Evolutionary conservation across 306 rosid genomes (phyloP), one percentile per base, ranked within the genome.

Genomic region (Herpetospermum pedunculosum): DNA sequence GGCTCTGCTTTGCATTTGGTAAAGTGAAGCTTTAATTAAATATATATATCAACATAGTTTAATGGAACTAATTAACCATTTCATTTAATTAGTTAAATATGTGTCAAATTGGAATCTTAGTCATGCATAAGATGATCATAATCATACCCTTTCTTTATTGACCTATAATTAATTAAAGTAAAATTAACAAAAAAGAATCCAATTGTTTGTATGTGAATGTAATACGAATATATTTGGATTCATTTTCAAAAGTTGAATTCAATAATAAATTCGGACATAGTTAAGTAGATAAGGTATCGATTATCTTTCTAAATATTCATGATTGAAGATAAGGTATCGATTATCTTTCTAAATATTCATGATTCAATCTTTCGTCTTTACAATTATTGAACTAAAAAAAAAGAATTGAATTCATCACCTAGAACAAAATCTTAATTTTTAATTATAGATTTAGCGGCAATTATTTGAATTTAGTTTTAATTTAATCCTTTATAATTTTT

Each of bases 1-100:
- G 85, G 92, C 75, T 73, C 81, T 83, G 83, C 62, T 79, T 78
- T 84, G 78, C 81, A 78, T 81, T 79, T 81, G 76, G 34, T 80
- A 77, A 81, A 77, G 71, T 64, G 75, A 44, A 76, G 64, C 40
- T 21, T 72, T 60, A 43, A 70, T 41, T 53, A 35, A 75, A 26
- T 26, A 53, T 11, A 43, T 49, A n/a, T 25, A 43, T 37, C 19
- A 54, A 79, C 38, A 76, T 57, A 65, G 48, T 65, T 65, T 3
- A 38, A 21, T 21, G 40, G 30, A 12, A 12, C 41, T 59, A n/a
- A 35, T 74, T 47, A 55, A 44, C 47, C 19, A n/a, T 38, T 57
- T 32, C 25, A 37, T 25, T 62, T 53, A 30, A 59, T 49, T 77
- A 77, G 79, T 65, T 75, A 75, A 26, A 21, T 53, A 0, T 18